Conservation (phyloP, 2,329 filamentous ascomycete genomes). For the Penicillium capsulatum region DNA sequence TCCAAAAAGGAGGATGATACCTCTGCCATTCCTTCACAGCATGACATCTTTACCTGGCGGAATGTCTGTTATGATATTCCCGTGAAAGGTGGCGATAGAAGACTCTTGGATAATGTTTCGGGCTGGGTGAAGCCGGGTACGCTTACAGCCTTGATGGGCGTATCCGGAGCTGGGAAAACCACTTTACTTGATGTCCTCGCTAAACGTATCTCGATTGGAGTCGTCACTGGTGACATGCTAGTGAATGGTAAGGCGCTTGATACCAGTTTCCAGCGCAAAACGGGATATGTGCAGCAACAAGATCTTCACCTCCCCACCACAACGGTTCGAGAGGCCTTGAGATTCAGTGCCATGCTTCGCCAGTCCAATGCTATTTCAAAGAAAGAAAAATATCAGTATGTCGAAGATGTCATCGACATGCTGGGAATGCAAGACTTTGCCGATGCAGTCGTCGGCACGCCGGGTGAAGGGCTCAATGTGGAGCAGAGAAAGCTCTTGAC, state of each 20-base stretch:
- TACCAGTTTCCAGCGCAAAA: conserved; percentile 59
- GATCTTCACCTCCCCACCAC: conserved; percentile 76
- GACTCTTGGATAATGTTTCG: conserved; percentile 52
- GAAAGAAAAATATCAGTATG: conserved; percentile 75
- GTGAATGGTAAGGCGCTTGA: conserved; percentile 58
- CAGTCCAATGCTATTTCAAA: conserved; percentile 68
- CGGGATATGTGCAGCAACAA: conserved; percentile 65
- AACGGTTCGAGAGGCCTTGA: conserved; percentile 80
- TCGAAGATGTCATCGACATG: conserved; percentile 75
- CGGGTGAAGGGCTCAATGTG: conserved; percentile 66
- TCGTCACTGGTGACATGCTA: conserved; percentile 63
- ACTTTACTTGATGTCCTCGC: conserved; percentile 57
- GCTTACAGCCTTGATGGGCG: conserved; percentile 58
- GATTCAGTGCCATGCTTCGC: conserved; percentile 77
- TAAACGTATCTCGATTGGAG: conserved; percentile 56
- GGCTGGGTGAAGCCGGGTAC: conserved; percentile 56
- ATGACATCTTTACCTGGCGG: conserved; percentile 49
- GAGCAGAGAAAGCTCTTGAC: conserved; percentile 69
- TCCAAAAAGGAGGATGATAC: conserved; percentile 14
- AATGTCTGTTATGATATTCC: conserved; percentile 54
- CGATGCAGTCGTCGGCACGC: conserved; percentile 79
- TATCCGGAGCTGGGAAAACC: conserved; percentile 60
- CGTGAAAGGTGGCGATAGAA: conserved; percentile 49
- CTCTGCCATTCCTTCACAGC: conserved; percentile 32
- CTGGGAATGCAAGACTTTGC: conserved; percentile 85